phyloP scores from a whole-genome alignment of 2,329 filamentous ascomycete species.

The Penicillium brevicompactum region DNA sequence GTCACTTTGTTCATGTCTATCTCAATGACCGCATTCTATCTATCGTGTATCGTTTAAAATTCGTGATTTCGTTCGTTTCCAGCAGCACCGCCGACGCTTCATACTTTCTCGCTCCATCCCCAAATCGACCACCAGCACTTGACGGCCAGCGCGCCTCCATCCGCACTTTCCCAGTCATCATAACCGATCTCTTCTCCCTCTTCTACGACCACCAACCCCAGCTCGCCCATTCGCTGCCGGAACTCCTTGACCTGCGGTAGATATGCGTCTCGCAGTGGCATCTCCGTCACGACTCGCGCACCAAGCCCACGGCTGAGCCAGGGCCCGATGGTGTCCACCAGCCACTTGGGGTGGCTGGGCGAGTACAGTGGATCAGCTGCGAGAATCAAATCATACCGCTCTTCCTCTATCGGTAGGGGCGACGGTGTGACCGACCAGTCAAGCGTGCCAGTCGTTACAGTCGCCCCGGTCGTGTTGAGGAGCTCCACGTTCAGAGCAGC shows the following conservation, averaged over 20 bases:
- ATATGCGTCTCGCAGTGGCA: slow-evolving; percentile 74
- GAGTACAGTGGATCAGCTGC: slow-evolving; percentile 89
- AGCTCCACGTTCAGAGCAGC: slow-evolving; percentile 62
- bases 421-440: slow-evolving; percentile 63
- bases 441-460: slow-evolving; percentile 64
- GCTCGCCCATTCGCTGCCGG: slow-evolving; percentile 59
- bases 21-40: slow-evolving; percentile 3
- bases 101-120: slow-evolving; percentile 45
- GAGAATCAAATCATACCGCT: slow-evolving; percentile 67
- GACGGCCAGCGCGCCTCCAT: slow-evolving; percentile 45
- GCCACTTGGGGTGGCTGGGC: slow-evolving; percentile 73
- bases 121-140: slow-evolving; percentile 53
- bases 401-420: slow-evolving; percentile 31
- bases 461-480: slow-evolving; percentile 59
- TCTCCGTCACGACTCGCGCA: slow-evolving; percentile 74
- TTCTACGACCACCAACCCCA: slow-evolving; percentile 57
- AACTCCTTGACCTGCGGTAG: slow-evolving; percentile 65
- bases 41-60: slow-evolving; percentile 32
- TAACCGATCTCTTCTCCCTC: slow-evolving; percentile 50
- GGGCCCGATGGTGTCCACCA: slow-evolving; percentile 68
- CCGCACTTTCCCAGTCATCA: slow-evolving; percentile 50
- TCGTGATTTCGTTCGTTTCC: slow-evolving; percentile 32
- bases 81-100: slow-evolving; percentile 1
- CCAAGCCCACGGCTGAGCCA: slow-evolving; percentile 63
- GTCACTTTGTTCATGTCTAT: too few species aligned